A percentile compares a stretch with the other conserved stretches of the same genome.
Evolutionary conservation across 441 rosid species (phyloP).

Genomic region (Populus hybrid): DNA sequence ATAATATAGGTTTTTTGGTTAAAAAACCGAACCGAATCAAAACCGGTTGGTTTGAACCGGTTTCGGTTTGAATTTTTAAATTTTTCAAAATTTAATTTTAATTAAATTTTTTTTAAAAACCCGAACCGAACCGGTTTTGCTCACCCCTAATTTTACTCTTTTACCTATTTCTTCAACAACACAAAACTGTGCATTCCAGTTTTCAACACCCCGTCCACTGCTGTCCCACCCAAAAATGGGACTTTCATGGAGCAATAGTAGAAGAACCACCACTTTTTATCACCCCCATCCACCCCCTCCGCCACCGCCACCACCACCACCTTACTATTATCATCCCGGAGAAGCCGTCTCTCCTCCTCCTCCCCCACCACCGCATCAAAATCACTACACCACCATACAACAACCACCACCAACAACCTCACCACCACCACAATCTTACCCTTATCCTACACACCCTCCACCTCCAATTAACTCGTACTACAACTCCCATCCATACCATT

Average conservation of each 20-base stretch:
- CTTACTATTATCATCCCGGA: constrained; percentile 25
- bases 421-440: constrained; percentile 17
- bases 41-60: no score
- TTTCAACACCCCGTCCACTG: not conserved
- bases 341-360: constrained; percentile 25
- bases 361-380: constrained; percentile 19
- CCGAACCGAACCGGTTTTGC: no score
- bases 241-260: constrained; percentile 47
- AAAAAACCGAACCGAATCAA: no score
- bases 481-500: constrained; percentile 34
- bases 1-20: no score
- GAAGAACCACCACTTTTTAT: constrained; percentile 43
- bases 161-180: not conserved
- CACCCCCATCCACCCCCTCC: constrained; percentile 33
- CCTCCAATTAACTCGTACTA: constrained; percentile 37
- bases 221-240: constrained; percentile 44
- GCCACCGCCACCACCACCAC: constrained; percentile 32
- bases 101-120: no score
- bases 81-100: no score
- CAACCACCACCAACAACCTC: constrained; percentile 11
- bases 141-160: no score
- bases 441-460: constrained; percentile 33
- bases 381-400: constrained; percentile 15
- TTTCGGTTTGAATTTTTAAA: no score
- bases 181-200: not conserved